These are phyloP conservation scores for Santalum album DNA, from an alignment of 164 flowering plant genomes.

Conservation along the genomic window DNA sequence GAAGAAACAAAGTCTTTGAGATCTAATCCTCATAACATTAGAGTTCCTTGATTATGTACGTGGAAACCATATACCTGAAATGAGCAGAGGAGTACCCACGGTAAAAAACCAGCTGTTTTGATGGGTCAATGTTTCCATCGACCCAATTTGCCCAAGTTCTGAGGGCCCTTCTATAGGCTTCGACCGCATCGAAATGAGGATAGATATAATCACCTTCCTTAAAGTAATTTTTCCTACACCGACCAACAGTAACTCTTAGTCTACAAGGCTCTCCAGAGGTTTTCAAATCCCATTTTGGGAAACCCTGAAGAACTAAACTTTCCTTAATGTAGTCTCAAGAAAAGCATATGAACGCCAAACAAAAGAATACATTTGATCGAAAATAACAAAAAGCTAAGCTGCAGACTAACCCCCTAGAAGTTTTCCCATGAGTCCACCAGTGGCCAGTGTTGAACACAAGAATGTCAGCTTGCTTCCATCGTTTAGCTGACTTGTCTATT, in stretches of 20 bases:
- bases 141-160: slow-evolving; percentile 90
- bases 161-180: slow-evolving; percentile 75
- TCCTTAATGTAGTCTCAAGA: too few relatives aligned
- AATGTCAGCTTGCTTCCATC: slow-evolving; percentile 83
- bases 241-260: slow-evolving; percentile 8
- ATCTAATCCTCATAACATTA: too few relatives aligned
- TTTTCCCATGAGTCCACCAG: slow-evolving; percentile 98
- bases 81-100: slow-evolving; percentile 92
- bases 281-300: too few relatives aligned
- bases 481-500: slow-evolving; percentile 61
- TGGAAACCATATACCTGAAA: slow-evolving; percentile 45
- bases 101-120: slow-evolving; percentile 59
- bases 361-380: too few relatives aligned
- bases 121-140: slow-evolving; percentile 39
- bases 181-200: slow-evolving; percentile 73
- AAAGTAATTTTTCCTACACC: slow-evolving; percentile 76
- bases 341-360: background rate
- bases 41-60: too few relatives aligned
- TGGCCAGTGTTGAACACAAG: slow-evolving; percentile 91
- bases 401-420: slow-evolving; percentile 86
- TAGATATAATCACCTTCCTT: slow-evolving; percentile 76
- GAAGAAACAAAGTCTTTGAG: background rate
- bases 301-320: too few relatives aligned
- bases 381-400: slow-evolving; percentile 1
- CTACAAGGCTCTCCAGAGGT: too few relatives aligned